Conservation (phyloP, 2,329 filamentous ascomycete species). For the Aspergillus sp. region DNA sequence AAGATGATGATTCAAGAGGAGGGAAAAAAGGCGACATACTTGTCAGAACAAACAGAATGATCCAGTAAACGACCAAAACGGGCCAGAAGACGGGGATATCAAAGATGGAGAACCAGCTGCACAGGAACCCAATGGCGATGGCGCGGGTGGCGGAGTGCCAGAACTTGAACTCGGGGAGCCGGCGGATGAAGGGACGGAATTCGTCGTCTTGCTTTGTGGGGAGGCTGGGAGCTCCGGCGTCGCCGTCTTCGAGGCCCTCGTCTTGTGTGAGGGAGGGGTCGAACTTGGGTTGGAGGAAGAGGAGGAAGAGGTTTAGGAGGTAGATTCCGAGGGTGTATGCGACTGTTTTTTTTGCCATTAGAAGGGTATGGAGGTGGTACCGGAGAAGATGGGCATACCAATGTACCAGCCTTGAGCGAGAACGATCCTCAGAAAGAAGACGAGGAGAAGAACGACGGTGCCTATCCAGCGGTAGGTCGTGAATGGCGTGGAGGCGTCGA, state of each 20-base stretch:
- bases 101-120: constrained; percentile 92
- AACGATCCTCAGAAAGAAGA: constrained; percentile 90
- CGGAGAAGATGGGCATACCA: constrained; percentile 58
- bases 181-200: constrained; percentile 94
- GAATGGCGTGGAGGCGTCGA: constrained; percentile 92
- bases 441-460: constrained; percentile 73
- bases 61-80: constrained; percentile 96
- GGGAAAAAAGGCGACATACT: constrained; percentile 64
- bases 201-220: constrained; percentile 97
- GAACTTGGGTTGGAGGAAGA: constrained; percentile 97
- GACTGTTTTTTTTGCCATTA: constrained; percentile 58
- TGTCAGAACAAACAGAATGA: constrained; percentile 93
- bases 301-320: constrained; percentile 97
- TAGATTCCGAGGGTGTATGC: constrained; percentile 98
- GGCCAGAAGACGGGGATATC: constrained; percentile 99
- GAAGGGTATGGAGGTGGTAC: background rate
- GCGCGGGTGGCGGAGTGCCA: constrained; percentile 96
- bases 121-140: constrained; percentile 78
- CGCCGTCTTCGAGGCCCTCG: constrained; percentile 94
- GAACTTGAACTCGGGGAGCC: constrained; percentile 99
- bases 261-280: constrained; percentile 95
- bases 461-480: constrained; percentile 87
- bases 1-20: background rate
- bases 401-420: constrained; percentile 98
- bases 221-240: constrained; percentile 67